Conservation (phyloP, 805 yeast species). For the Isabelozyma heimii region DNA sequence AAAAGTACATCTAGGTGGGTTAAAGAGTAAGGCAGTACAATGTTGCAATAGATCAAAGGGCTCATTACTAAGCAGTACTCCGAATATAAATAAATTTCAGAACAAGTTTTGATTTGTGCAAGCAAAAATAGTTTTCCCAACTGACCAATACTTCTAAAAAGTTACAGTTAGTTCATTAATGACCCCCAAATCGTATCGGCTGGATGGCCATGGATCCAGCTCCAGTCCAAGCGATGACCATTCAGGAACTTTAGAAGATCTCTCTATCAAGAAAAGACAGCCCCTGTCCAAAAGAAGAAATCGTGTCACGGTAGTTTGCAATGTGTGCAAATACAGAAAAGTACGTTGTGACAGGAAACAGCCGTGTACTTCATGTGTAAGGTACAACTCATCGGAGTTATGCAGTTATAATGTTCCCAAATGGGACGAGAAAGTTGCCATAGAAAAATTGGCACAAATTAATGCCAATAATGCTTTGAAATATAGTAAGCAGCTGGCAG, state of each 20-base stretch:
- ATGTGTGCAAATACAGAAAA: conserved; percentile 1
- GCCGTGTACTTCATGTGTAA: conserved; percentile 1
- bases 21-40: too few relatives aligned
- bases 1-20: too few relatives aligned
- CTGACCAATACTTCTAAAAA: too few relatives aligned
- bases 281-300: neutral
- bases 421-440: neutral
- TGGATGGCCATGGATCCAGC: neutral
- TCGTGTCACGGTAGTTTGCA: conserved; percentile 1
- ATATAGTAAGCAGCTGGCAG: neutral
- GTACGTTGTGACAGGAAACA: neutral
- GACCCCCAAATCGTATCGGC: neutral
- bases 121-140: too few relatives aligned
- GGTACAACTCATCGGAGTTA: neutral
- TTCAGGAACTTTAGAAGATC: neutral
- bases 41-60: too few relatives aligned
- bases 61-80: too few relatives aligned
- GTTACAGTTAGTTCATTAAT: neutral
- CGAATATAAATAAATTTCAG: too few relatives aligned
- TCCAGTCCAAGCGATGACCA: neutral
- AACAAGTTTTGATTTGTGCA: too few relatives aligned
- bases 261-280: neutral
- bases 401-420: neutral
- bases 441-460: neutral
- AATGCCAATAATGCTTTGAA: neutral